A percentile compares a stretch with the other conserved stretches of the same genome.
phyloP scores from a whole-genome alignment of 1,139 yeast genomes.

The Ashbya aceris region DNA sequence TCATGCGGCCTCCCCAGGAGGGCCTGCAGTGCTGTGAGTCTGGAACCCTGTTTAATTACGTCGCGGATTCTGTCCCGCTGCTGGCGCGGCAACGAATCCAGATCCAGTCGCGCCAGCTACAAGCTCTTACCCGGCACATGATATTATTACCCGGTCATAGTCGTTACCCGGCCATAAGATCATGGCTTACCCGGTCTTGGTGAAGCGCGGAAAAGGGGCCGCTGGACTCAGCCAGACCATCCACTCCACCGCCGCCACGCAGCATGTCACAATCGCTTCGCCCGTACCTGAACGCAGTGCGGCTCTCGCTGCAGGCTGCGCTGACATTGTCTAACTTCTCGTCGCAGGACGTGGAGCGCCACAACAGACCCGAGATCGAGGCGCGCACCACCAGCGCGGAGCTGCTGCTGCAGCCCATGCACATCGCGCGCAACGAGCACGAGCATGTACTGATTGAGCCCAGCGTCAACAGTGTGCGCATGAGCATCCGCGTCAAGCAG shows the following conservation, averaged over 20 bases:
- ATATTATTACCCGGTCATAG: too few relatives aligned
- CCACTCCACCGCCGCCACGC: neutral
- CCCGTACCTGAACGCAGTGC: constrained; percentile 89
- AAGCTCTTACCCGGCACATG: too few relatives aligned
- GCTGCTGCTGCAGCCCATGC: constrained; percentile 79
- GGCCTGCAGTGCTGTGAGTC: too few relatives aligned
- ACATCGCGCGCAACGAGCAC: constrained; percentile 86
- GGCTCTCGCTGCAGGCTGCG: constrained; percentile 93
- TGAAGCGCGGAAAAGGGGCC: neutral
- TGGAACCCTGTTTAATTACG: too few relatives aligned
- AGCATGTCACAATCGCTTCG: constrained; percentile 79
- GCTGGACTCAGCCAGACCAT: neutral
- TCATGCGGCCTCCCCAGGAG: too few relatives aligned
- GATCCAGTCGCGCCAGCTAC: too few relatives aligned
- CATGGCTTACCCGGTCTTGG: neutral
- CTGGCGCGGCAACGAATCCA: too few relatives aligned
- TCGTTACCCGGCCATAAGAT: neutral
- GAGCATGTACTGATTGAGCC: constrained; percentile 92
- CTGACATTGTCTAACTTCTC: constrained; percentile 89
- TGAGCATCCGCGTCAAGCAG: constrained; percentile 87
- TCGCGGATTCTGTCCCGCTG: too few relatives aligned
- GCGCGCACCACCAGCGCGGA: constrained; percentile 65
- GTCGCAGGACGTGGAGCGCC: constrained; percentile 92
- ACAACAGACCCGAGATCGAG: constrained; percentile 94
- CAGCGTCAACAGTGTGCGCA: constrained; percentile 81